These are phyloP conservation scores for Cryptosporidium meleagridis DNA, from an alignment of 169 alveolate species.

Conservation along the genomic window DNA sequence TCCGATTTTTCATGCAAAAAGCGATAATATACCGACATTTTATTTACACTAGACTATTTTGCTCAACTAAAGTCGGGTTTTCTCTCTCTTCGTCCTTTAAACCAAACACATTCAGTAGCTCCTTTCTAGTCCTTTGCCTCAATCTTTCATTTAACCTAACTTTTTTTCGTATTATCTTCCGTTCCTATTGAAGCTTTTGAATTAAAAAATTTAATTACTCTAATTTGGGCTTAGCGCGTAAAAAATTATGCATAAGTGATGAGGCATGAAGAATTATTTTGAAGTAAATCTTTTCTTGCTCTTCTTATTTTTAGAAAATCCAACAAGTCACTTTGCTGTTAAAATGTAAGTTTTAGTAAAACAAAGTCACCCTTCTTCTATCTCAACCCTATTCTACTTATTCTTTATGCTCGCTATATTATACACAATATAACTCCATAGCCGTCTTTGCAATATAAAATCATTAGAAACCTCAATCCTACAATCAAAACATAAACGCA, in stretches of 20 bases:
- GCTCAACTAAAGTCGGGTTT: background rate
- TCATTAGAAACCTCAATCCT: too few relatives aligned
- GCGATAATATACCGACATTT: conserved; percentile 67
- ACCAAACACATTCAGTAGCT: background rate
- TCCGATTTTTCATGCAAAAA: conserved; percentile 60
- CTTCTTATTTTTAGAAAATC: too few relatives aligned
- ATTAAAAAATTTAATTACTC: background rate
- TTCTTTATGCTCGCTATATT: background rate
- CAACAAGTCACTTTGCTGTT: background rate
- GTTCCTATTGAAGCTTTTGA: background rate
- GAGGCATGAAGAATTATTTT: background rate
- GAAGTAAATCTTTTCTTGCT: too few relatives aligned
- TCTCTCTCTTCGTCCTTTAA: conserved; percentile 11
- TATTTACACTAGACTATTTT: background rate
- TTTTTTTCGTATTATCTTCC: background rate
- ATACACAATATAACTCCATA: too few relatives aligned
- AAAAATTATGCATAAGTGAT: background rate
- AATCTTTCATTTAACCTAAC: background rate
- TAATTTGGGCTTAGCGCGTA: background rate
- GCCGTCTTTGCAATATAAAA: background rate
- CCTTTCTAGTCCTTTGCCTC: background rate
- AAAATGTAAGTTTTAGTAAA: too few relatives aligned
- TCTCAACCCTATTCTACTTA: too few relatives aligned
- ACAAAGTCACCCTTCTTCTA: too few relatives aligned
- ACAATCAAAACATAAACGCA: background rate